Evolutionary conservation across 495 filamentous ascomycete species (phyloP).

Genomic region (Lasiosphaeriaceae sp.): DNA sequence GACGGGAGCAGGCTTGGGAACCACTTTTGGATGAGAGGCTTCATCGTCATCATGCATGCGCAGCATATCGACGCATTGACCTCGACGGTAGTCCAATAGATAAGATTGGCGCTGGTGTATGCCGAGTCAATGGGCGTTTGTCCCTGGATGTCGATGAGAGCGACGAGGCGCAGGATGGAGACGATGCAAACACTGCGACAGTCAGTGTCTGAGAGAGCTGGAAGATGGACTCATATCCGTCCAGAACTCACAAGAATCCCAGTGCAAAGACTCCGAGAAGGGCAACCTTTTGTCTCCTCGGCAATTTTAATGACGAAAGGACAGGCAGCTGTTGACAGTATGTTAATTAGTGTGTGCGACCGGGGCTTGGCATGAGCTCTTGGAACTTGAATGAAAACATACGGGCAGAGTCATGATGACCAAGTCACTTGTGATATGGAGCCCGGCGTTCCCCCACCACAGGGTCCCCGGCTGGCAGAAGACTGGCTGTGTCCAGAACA

Average conservation of each 20-base stretch:
- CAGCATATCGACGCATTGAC: conserved; percentile 27
- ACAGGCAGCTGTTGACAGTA: conserved; percentile 18
- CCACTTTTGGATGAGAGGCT: conserved; percentile 24
- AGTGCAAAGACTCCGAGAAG: conserved; percentile 27
- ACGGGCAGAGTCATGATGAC: conserved; percentile 27
- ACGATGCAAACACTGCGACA: conserved; percentile 25
- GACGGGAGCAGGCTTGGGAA: conserved; percentile 21
- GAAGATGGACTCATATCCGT: neutral
- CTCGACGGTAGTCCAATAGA: conserved; percentile 27
- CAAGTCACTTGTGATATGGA: conserved; percentile 23
- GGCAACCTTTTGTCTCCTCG: conserved; percentile 23
- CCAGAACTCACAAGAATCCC: conserved; percentile 23
- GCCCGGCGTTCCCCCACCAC: conserved; percentile 27
- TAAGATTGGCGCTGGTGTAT: conserved; percentile 23
- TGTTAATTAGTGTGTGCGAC: neutral
- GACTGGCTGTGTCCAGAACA: conserved; percentile 15
- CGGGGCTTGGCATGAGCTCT: too few relatives aligned
- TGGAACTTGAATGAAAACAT: too few relatives aligned
- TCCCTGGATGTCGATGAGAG: conserved; percentile 15
- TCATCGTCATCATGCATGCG: conserved; percentile 30
- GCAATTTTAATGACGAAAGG: conserved; percentile 22
- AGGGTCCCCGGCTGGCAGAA: conserved; percentile 25
- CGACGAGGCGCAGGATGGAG: conserved; percentile 21
- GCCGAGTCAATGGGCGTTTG: conserved; percentile 12
- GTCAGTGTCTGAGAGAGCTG: neutral